Evolutionary conservation across 768 basidiomycete genomes (phyloP).

Genomic region (Leccinum broughii): DNA sequence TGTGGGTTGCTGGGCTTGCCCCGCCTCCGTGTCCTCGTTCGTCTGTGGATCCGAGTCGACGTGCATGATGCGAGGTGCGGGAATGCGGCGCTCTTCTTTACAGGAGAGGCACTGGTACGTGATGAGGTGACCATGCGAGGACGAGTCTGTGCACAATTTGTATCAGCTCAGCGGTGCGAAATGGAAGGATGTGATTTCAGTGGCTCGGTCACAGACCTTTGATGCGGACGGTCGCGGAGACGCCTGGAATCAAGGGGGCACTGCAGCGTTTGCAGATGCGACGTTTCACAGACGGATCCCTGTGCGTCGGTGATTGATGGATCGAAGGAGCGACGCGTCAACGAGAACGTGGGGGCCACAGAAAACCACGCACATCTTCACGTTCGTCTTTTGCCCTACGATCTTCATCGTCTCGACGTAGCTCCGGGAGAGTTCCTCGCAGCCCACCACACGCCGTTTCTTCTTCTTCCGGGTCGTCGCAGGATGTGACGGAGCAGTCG

Average conservation of each 20-base stretch:
- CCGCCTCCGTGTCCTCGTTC: background rate
- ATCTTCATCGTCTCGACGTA: constrained; percentile 67
- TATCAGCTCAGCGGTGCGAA: constrained; percentile 16
- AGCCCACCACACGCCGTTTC: constrained; percentile 32
- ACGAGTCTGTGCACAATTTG: constrained; percentile 34
- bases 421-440: constrained; percentile 58
- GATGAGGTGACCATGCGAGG: constrained; percentile 54
- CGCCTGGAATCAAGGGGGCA: constrained; percentile 63
- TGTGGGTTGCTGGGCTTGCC: background rate
- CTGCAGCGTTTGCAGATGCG: constrained; percentile 73
- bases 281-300: constrained; percentile 84
- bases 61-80: constrained; percentile 53
- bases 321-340: background rate
- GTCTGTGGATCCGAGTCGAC: background rate
- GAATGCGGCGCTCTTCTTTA: constrained; percentile 58
- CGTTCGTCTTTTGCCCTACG: constrained; percentile 74
- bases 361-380: constrained; percentile 67
- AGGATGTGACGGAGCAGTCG: background rate
- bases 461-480: constrained; percentile 9
- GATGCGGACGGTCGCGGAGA: constrained; percentile 62
- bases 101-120: constrained; percentile 62
- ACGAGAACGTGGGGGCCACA: background rate
- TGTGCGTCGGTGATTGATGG: constrained; percentile 29
- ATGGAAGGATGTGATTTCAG: background rate
- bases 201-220: constrained; percentile 46